Base-by-base conservation (phyloP, 2,329 filamentous ascomycete genomes). In the Neocatenulostroma microsporum region DNA sequence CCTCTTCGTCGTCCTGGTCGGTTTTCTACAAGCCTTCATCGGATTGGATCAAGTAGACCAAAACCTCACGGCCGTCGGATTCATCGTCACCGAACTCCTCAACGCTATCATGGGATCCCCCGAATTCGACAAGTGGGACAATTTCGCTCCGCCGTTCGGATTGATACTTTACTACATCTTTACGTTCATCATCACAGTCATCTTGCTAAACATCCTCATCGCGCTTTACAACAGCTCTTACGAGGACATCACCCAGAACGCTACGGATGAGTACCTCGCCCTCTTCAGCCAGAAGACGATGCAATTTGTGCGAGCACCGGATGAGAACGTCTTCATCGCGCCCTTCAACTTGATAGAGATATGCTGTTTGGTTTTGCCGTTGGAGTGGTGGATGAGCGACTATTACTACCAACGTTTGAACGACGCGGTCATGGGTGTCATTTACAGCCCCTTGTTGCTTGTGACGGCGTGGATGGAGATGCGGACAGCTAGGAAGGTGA, bases 301-400 rank as follows among this genome's bases (percentile, higher is more conserved):
- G 74, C 87, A 94, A 54, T 98, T 95, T 54, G 85, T 96, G 13
- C 84, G 91, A 32, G 91, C 91, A 0, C 91, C 91, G 0, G 91
- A 98, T 52, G 91, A 98, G 62, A 98, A 98, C 50, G 91, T 98
- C 37, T 98, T 91, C 63, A 94, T 98, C 53, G 80, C 91, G 0
- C 91, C 91, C 0, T 84, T 98, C 63, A 98, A 98, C 59, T 72
- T 98, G 2, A 74, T 98, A 42, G 91, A 98, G 60, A 79, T 96
- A 13, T 70, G 94, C 43, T 68, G 76, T 42, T 73, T 95, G 3
- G 74, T 83, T 24, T 55, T 93, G 0, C 84, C 84, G 0, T 80
- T 94, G 36, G 91, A 96, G 67, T 98, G 91, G 91, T 98, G 89
- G 91, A 73, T 98, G 69, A 66, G 76, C n/a, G 75, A 76, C 44